Base-by-base conservation (phyloP, 495 filamentous ascomycete species). In the Viridothelium virens region DNA sequence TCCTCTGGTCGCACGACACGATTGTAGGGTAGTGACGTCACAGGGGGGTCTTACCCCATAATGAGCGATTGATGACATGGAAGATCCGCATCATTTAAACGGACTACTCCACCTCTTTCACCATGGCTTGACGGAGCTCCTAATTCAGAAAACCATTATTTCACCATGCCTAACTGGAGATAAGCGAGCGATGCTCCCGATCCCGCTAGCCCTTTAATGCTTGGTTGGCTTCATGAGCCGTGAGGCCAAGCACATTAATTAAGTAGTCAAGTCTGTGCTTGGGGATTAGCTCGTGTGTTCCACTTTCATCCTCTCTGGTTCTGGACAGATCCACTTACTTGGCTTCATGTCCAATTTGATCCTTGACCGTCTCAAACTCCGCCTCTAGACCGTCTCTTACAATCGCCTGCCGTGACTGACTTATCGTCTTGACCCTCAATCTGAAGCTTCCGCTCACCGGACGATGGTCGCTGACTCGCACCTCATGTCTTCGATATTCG, bases 391-490 rank as follows among this genome's bases (percentile, higher is more conserved):
- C 74, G 66, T 89, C 86, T 91, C 86, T 90, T 34, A 83, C 82
- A 44, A 73, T 71, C 1, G 81, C 83, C 62, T 91, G 83, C 76
- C 86, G 81, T 70, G 85, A 80, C 10, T 83, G 82, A 67, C 84
- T 78, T 38, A 97, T 88, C 0, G 83, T 89, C 79, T 97, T 97
- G 44, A 96, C 81, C 37, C 87, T 83, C 41, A 96, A 82, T 70
- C 82, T 83, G 76, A 98, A 96, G 38, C 80, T 77, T 0, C 90
- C 94, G 70, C 85, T 95, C 63, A 98, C 95, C 7, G 94, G 94
- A 68, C 94, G 83, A 78, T 98, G 94, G 74, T 98, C 94, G 10
- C 90, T 94, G 14, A 92, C 88, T 62, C 87, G 81, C 39, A 96
- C 87, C 78, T 96, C 93, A 77, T 96, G 92, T 53, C 95, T 82